Evolutionary conservation across 2,329 filamentous ascomycete species (phyloP), one percentile per base, ranked within the genome.

Genomic region (Arthrobotrys megalospora): DNA sequence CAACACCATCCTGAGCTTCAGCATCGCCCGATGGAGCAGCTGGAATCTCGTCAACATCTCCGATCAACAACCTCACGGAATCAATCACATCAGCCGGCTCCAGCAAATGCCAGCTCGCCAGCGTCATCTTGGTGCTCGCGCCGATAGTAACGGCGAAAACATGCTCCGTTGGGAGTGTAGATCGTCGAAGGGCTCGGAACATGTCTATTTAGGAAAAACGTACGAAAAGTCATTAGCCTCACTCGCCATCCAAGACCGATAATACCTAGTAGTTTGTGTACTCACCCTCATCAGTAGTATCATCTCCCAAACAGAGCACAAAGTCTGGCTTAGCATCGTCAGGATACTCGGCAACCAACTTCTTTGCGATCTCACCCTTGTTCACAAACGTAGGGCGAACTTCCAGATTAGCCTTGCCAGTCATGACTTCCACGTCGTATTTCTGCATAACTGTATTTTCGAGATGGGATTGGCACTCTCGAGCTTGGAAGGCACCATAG

Each of bases 381-480:
- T 98, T 98, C 86, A 99, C 94, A 82, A 97, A 97, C 0, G 91
- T 94, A 32, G 95, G 95, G n/a, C 96, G 91, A 36, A 98, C 95
- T 85, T 99, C 96, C 28, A 99, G 88, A 83, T 98, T 98, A 79
- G 95, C 95, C 86, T 98, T 99, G 82, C 96, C 96, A 0, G 91
- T 89, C 94, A 98, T 98, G 76, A 99, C 94, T 82, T 98, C 95
- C 2, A 98, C 93, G 58, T 97, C 94, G 89, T 91, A 97, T 80
- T 90, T 90, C 83, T 90, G 91, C 64, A 87, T 90, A 0, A 97
- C 91, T 0, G 90, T 93, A 3, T 88, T 86, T 83, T 96, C 91
- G 14, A 99, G 89, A 80, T 94, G 90, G 83, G 91, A 92, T 80
- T 94, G 91, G 82, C 93, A 96, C 83, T 94, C 91, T 24, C 88